Conservation (phyloP, 2,329 filamentous ascomycete species). For the Tolypocladium inflatum region DNA sequence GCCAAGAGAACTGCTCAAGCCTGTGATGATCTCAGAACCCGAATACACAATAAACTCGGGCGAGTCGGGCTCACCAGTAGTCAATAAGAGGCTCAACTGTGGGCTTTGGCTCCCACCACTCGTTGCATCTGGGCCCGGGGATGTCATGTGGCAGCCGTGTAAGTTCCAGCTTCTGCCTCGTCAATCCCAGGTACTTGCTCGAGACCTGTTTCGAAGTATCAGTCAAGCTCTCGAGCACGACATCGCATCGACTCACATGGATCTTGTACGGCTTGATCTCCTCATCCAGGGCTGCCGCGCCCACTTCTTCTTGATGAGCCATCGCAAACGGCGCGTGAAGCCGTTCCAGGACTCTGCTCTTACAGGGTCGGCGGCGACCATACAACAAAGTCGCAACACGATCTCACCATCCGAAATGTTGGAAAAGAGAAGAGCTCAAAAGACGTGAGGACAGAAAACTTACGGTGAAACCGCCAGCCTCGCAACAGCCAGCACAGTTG, state of each 20-base stretch:
- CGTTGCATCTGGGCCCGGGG: slow-evolving; percentile 32
- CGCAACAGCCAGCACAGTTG: not conserved
- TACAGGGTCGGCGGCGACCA: not conserved
- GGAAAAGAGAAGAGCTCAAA: not conserved
- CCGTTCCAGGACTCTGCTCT: not conserved
- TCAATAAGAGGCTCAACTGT: slow-evolving; percentile 56
- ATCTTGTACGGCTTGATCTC: slow-evolving; percentile 47
- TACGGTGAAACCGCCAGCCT: not conserved
- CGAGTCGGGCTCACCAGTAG: slow-evolving; percentile 38
- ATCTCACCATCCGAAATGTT: no score
- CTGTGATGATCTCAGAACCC: slow-evolving; percentile 22
- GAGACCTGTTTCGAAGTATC: slow-evolving; percentile 40
- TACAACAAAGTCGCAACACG: not conserved
- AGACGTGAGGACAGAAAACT: not conserved
- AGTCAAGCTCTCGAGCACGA: not conserved
- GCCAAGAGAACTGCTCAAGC: slow-evolving; percentile 59
- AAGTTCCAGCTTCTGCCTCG: slow-evolving; percentile 56
- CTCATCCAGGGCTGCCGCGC: slow-evolving; percentile 19
- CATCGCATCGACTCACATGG: slow-evolving; percentile 33
- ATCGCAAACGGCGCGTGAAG: slow-evolving; percentile 2
- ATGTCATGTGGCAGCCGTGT: slow-evolving; percentile 54
- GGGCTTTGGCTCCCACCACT: slow-evolving; percentile 52
- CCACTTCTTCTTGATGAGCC: slow-evolving; percentile 9
- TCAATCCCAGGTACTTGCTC: slow-evolving; percentile 57
- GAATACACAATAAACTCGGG: not conserved